Evolutionary conservation across 1,284 basidiomycete genomes (phyloP), one percentile per base, ranked within the genome.

Genomic region (Fomes fomentarius): DNA sequence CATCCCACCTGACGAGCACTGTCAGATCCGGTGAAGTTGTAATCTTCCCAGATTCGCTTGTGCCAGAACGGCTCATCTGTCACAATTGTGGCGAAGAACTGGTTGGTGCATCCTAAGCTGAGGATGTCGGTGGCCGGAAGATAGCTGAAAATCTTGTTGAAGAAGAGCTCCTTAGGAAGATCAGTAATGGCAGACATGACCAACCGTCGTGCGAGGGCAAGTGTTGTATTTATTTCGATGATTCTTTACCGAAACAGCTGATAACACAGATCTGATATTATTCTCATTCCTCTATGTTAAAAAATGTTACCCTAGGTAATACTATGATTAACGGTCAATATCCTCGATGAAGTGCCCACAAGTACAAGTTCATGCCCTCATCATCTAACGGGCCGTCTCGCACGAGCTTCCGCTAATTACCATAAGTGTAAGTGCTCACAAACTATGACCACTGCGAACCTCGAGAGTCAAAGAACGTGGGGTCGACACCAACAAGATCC

Each of bases 41-140:
- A 94, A 67, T 95, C 93, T n/a, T 71, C 66, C 33, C 79, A 68
- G 8, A 92, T 77, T 61, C 83, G 88, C 28, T 79, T 76, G 63
- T 86, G 87, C 93, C 93, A 95, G 56, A 94, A 81, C 0, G 83
- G 83, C 42, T 93, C 86, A 67, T 94, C 91, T n/a, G 81, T 76
- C 62, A 81, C 81, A 17, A 91, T 63, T 6, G 66, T 48, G 15
- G 80, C 74, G 62, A 90, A 85, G 64, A 79, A 77, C 60, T 77
- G 83, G 69, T 76, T 84, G 2, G 85, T 84, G 11, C 71, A 72
- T 8, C 77, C 79, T 5, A 94, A 75, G 40, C 71, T 72, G 2
- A 85, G 69, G 12, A 94, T 71, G 66, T 87, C 86, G n/a, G 65
- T 60, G n/a, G 84, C 68, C 5, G 79, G 69, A 26, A 93, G 73